A percentile compares a stretch with the other conserved stretches of the same genome.
These are phyloP conservation scores for Pharus latifolius DNA, from an alignment of 176 grass and related monocot genomes.

Conservation along the genomic window DNA sequence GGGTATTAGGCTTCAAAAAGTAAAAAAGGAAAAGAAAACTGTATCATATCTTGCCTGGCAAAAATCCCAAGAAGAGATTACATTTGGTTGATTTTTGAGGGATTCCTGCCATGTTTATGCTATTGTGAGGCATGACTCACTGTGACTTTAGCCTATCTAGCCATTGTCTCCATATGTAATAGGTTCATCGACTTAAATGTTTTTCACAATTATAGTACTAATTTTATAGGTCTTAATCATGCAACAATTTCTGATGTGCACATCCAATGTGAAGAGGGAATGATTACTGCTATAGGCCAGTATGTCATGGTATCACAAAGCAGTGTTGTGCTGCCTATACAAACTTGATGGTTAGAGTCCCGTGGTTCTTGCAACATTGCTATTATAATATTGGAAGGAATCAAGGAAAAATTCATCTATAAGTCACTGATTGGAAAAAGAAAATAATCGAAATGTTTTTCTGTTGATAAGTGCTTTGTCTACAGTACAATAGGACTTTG, in stretches of 20 bases:
- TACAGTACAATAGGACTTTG: background rate
- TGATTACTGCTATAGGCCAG: no score
- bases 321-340: no score
- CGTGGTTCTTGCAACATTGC: no score
- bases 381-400: no score
- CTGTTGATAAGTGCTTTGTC: background rate
- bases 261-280: background rate
- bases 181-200: background rate
- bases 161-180: background rate
- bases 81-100: no score
- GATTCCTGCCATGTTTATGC: no score
- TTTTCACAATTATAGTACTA: background rate
- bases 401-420: background rate
- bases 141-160: background rate
- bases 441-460: background rate
- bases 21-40: no score
- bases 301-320: no score
- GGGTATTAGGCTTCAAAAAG: no score
- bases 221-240: background rate
- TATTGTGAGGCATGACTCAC: background rate
- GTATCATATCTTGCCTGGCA: no score
- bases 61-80: no score
- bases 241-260: background rate
- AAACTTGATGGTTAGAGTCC: no score
- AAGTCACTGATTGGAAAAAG: background rate